These are phyloP conservation scores for Aspergillus steynii DNA, from an alignment of 495 filamentous ascomycete genomes.

Conservation along the genomic window DNA sequence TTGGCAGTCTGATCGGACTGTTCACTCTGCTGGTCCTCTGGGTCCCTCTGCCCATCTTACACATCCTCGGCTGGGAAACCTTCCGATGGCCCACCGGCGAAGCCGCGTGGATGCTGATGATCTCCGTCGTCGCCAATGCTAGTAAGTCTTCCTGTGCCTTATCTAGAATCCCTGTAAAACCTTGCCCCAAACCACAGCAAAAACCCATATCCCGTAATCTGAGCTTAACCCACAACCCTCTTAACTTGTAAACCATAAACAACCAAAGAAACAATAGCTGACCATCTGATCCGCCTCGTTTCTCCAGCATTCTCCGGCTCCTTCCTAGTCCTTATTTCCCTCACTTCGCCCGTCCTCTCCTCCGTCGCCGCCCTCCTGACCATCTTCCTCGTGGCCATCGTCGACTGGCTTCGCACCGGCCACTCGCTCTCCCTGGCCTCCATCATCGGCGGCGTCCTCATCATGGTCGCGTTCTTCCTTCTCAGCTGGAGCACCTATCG, in stretches of 20 bases:
- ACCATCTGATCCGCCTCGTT: not conserved
- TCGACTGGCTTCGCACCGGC: conserved; percentile 83
- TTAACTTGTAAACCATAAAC: not conserved
- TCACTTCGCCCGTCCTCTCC: conserved; percentile 89
- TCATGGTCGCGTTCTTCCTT: conserved; percentile 81
- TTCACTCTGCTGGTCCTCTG: conserved; percentile 88
- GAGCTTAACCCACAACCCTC: not conserved
- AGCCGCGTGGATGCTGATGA: conserved; percentile 73
- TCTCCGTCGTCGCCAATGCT: conserved; percentile 83
- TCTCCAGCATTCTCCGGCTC: conserved; percentile 76
- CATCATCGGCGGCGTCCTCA: conserved; percentile 79
- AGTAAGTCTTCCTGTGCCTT: conserved; percentile 44
- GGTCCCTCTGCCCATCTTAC: conserved; percentile 86
- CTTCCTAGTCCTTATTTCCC: conserved; percentile 86
- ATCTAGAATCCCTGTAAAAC: not conserved
- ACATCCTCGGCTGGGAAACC: conserved; percentile 71
- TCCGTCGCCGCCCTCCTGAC: conserved; percentile 91
- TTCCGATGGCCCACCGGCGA: conserved; percentile 80
- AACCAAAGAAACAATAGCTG: not conserved
- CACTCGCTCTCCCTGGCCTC: conserved; percentile 70
- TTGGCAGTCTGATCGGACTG: conserved; percentile 79
- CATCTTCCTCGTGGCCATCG: conserved; percentile 92
- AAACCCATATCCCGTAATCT: not conserved
- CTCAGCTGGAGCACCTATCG: conserved; percentile 88
- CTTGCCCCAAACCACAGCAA: not conserved